Conservation (phyloP, 805 yeast genomes). For the Candida maltosa region DNA sequence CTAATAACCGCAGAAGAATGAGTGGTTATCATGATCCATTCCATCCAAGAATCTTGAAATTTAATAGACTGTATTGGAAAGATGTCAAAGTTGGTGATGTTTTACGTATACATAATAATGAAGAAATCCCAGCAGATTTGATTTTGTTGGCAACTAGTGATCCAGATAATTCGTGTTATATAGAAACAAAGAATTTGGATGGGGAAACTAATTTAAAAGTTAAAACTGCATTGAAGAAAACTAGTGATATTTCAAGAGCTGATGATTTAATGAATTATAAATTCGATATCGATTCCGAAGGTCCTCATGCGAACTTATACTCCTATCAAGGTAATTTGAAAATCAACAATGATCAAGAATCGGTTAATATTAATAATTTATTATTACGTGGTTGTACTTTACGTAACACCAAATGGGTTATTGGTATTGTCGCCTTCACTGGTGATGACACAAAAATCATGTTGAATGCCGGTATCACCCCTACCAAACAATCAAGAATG, state of each 20-base stretch:
- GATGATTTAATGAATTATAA: constrained; percentile 38
- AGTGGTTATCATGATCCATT: constrained; percentile 1
- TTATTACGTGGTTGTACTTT: constrained; percentile 73
- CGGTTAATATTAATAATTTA: constrained; percentile 66
- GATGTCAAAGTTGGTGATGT: constrained; percentile 73
- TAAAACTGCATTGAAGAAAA: constrained; percentile 67
- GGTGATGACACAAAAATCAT: constrained; percentile 80
- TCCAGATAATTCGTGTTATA: constrained; percentile 63
- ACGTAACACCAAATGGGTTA: constrained; percentile 80
- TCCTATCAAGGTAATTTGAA: constrained; percentile 67
- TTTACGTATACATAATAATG: constrained; percentile 63
- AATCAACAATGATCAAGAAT: constrained; percentile 42
- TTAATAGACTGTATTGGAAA: constrained; percentile 54
- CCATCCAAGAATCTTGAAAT: constrained; percentile 23
- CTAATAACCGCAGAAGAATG: constrained; percentile 7
- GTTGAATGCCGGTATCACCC: constrained; percentile 78
- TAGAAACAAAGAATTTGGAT: constrained; percentile 48
- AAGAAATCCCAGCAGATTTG: constrained; percentile 77
- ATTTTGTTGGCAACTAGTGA: constrained; percentile 66
- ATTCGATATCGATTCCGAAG: constrained; percentile 78
- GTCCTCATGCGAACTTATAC: constrained; percentile 77
- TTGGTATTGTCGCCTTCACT: constrained; percentile 73
- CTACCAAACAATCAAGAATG: constrained; percentile 72
- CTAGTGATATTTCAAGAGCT: constrained; percentile 40
- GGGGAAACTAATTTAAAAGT: constrained; percentile 67